Evolutionary conservation across 768 basidiomycete genomes (phyloP).

Genomic region (Tulasnella sp.): DNA sequence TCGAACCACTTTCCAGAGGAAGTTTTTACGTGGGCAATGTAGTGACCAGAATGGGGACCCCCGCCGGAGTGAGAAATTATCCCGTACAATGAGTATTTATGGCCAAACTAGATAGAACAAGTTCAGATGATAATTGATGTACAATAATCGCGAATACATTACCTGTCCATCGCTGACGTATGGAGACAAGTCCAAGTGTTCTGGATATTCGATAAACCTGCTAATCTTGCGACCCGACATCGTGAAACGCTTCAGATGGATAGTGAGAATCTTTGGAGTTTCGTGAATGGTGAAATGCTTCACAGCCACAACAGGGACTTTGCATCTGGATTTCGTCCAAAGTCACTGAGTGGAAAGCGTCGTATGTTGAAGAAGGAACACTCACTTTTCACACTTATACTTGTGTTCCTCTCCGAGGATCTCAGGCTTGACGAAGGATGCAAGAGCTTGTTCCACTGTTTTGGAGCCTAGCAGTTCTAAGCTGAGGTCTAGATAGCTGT

Average conservation of each 20-base stretch:
- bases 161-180: slow-evolving; percentile 72
- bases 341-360: neutral
- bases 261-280: slow-evolving; percentile 74
- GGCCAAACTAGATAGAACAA: slow-evolving; percentile 34
- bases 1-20: slow-evolving; percentile 65
- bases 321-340: slow-evolving; percentile 48
- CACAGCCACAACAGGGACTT: slow-evolving; percentile 75
- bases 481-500: slow-evolving; percentile 86
- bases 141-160: neutral
- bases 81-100: slow-evolving; percentile 76
- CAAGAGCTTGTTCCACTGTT: slow-evolving; percentile 56
- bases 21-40: slow-evolving; percentile 72
- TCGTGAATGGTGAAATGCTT: slow-evolving; percentile 83
- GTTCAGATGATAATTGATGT: neutral
- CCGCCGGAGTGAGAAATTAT: slow-evolving; percentile 87
- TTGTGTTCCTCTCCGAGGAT: slow-evolving; percentile 67
- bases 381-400: slow-evolving; percentile 97
- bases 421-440: slow-evolving; percentile 72
- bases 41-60: slow-evolving; percentile 92
- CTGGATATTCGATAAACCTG: slow-evolving; percentile 64
- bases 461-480: slow-evolving; percentile 64
- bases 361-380: slow-evolving; percentile 17
- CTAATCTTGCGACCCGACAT: slow-evolving; percentile 79
- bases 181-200: slow-evolving; percentile 52
- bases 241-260: slow-evolving; percentile 92